A percentile compares a stretch with the other conserved stretches of the same genome.
Conservation (phyloP, 495 filamentous ascomycete genomes). For the Annulohypoxylon moriforme region DNA sequence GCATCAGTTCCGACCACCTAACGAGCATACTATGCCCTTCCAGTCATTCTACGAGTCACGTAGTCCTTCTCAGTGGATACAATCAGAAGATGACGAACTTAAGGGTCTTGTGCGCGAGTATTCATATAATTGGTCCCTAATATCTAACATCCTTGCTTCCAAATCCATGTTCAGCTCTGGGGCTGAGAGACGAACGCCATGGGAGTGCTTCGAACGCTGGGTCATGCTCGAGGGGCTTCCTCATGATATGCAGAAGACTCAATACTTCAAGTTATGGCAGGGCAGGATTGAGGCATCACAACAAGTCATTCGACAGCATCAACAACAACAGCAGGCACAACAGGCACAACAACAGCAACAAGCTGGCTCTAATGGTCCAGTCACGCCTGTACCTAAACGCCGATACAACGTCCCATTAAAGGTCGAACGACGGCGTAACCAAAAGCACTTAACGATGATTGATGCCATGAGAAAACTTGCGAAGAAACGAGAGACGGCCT, state of each 20-base stretch:
- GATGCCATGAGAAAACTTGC: slow-evolving; percentile 96
- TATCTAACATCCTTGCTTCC: slow-evolving; percentile 79
- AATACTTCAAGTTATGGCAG: slow-evolving; percentile 90
- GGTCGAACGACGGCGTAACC: slow-evolving; percentile 86
- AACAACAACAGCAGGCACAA: slow-evolving; percentile 56
- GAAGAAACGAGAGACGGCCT: slow-evolving; percentile 86
- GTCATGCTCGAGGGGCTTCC: slow-evolving; percentile 88
- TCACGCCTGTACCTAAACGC: slow-evolving; percentile 66
- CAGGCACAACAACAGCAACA: slow-evolving; percentile 62
- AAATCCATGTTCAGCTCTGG: slow-evolving; percentile 81
- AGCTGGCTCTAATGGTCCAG: slow-evolving; percentile 66
- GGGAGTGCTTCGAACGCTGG: slow-evolving; percentile 99
- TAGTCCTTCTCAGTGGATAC: slow-evolving; percentile 88
- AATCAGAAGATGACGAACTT: slow-evolving; percentile 88
- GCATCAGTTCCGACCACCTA: slow-evolving; percentile 92
- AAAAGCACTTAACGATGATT: slow-evolving; percentile 85
- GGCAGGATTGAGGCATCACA: slow-evolving; percentile 83
- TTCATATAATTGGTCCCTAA: slow-evolving; percentile 96
- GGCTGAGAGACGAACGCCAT: slow-evolving; percentile 90
- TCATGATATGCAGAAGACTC: slow-evolving; percentile 89
- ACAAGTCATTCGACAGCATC: slow-evolving; percentile 68
- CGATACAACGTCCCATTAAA: slow-evolving; percentile 77
- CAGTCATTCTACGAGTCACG: slow-evolving; percentile 89
- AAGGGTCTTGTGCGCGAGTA: slow-evolving; percentile 87
- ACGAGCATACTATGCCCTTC: slow-evolving; percentile 87